phyloP scores from a whole-genome alignment of 768 basidiomycete species.

The Chlorophyllum brunneum region DNA sequence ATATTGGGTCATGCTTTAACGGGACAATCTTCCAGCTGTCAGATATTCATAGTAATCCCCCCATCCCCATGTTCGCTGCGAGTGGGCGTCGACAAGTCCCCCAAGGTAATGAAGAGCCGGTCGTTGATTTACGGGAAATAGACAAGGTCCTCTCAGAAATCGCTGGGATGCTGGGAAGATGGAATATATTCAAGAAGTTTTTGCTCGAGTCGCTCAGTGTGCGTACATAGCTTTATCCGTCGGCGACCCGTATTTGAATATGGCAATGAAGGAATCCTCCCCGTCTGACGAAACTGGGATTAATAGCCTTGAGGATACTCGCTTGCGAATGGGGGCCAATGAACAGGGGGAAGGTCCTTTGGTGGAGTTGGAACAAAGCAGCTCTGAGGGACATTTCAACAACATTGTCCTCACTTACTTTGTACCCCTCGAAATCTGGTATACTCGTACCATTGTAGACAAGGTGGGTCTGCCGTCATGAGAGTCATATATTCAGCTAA shows the following conservation, averaged over 20 bases:
- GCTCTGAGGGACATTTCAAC: slow-evolving; percentile 58
- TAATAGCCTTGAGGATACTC: slow-evolving; percentile 1
- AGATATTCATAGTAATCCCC: slow-evolving; percentile 42
- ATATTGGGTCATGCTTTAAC: neutral
- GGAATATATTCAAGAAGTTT: slow-evolving; percentile 89
- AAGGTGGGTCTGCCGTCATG: slow-evolving; percentile 50
- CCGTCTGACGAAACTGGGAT: slow-evolving; percentile 11
- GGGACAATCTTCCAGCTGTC: slow-evolving; percentile 31
- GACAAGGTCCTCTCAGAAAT: slow-evolving; percentile 88
- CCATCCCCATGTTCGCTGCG: slow-evolving; percentile 27
- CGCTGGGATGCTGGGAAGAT: slow-evolving; percentile 86
- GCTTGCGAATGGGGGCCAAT: neutral
- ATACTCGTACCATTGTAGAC: slow-evolving; percentile 78
- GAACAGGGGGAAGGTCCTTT: neutral
- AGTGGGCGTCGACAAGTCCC: slow-evolving; percentile 26
- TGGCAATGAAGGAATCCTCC: slow-evolving; percentile 1
- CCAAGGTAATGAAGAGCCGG: slow-evolving; percentile 42
- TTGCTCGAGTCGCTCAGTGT: slow-evolving; percentile 72
- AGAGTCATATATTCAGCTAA: neutral
- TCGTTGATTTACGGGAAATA: slow-evolving; percentile 83
- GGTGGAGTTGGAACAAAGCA: slow-evolving; percentile 39
- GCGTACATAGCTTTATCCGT: slow-evolving; percentile 14
- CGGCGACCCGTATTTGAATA: neutral
- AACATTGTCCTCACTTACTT: slow-evolving; percentile 73
- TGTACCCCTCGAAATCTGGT: slow-evolving; percentile 90